Base-by-base conservation (phyloP, 352 stramenopile species). In the Pythium phragmiticola region DNA sequence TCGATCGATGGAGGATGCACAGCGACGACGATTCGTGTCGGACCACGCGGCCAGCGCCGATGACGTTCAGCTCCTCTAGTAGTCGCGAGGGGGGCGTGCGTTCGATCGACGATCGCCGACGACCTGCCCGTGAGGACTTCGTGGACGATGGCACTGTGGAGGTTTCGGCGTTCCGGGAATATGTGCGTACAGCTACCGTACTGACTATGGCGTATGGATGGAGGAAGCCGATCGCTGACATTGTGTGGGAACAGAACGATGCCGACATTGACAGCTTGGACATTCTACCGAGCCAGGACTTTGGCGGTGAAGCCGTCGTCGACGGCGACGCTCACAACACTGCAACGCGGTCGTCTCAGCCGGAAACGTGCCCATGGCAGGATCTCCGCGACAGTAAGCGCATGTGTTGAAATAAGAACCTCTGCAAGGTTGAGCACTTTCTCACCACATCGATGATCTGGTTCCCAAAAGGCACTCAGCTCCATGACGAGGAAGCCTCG, bases 231-330 rank as follows among this genome's bases (percentile, higher is more conserved):
- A 54, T 37, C 46, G 17, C 26, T 43, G 36, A 49, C 21, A 49
- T 51, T 36, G 12, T 52, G 6, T 12, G 37, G 8, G 13, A 1
- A 50, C 23, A 66, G 80, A 74, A 82, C 23, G 67, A 73, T 21
- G 74, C 63, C 9, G 80, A 89, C 60, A 81, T 89, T 66, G 80
- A 89, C 53, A 82, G 61, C 34, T 63, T 89, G 45, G 77, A 87
- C 17, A 86, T 87, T 41, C 73, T 74, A 13, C 72, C 73, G 26
- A 89, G 80, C 59, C 77, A 89, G 71, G 80, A 89, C 56, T 89
- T 83, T 75, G 57, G 16, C 8, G 49, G 63, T 9, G 63, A 50
- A 26, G n/a, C 45, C 5, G 9, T 55, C 21, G 37, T 43, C 16
- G 48, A 26, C 21, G 13, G 14, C 7, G 13, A 16, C 19, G 43